Conservation (phyloP, 306 rosid genomes). For the Canavalia gladiata region DNA sequence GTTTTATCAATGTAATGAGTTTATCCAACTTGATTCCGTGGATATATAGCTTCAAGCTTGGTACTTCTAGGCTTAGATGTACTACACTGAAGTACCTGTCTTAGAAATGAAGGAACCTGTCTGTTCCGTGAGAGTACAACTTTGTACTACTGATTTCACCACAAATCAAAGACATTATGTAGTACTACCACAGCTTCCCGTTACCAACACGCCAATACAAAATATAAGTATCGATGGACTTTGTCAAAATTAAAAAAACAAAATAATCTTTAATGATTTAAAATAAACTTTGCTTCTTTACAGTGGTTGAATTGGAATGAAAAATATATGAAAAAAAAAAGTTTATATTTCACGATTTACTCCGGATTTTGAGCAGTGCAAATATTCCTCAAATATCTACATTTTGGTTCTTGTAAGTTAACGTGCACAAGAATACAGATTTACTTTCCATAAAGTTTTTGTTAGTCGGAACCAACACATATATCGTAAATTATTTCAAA, state of each 20-base stretch:
- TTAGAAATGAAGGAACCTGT: neutral
- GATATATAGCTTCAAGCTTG: constrained; percentile 43
- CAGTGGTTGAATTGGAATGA: neutral
- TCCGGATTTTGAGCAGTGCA: too few relatives aligned
- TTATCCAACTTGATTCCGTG: neutral
- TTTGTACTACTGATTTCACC: constrained; percentile 48
- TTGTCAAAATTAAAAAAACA: neutral
- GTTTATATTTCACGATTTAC: neutral
- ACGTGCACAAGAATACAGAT: neutral
- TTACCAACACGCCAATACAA: constrained; percentile 4
- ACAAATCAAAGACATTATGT: neutral
- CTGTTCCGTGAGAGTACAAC: constrained; percentile 50
- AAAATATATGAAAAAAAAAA: neutral
- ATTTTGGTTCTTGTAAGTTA: neutral
- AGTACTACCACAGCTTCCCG: constrained; percentile 38
- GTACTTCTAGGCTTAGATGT: constrained; percentile 54
- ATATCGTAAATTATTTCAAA: too few relatives aligned
- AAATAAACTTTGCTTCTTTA: neutral
- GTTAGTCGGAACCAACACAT: neutral
- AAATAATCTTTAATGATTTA: neutral
- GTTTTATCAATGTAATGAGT: constrained; percentile 34
- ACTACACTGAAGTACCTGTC: constrained; percentile 50
- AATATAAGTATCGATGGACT: neutral
- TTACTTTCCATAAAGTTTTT: neutral
- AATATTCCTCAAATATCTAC: neutral